Evolutionary conservation across 2,329 filamentous ascomycete species (phyloP), one percentile per base, ranked within the genome.

Genomic region (Fusarium stilboides): DNA sequence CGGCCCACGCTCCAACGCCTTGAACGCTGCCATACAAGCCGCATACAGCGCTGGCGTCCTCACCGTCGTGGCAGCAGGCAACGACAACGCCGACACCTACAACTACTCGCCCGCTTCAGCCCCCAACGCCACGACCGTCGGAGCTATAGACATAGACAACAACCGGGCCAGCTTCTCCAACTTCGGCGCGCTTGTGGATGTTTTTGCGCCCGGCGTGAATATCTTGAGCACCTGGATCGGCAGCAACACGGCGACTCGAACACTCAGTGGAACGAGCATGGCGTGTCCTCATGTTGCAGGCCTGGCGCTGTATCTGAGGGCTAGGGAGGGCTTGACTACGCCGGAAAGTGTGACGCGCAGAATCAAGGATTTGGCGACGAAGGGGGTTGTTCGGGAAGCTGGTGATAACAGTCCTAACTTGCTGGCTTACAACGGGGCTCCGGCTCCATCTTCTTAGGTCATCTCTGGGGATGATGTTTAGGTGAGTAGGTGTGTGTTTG

Each of bases 221-320:
- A 76, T 88, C 50, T 74, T 83, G 15, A 85, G 82, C 42, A 75
- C 87, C 3, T 87, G 81, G 80, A 82, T 81, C 53, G 79, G 80
- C 31, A 70, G 75, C 65, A 80, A 61, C 37, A 79, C 72, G 8
- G 81, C 85, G 24, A 84, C 76, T n/a, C 78, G 78, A 47, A 81
- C 74, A 28, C 81, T 88, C 71, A 85, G 82, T 15, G 89, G 89
- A 34, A 91, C 89, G 8, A 88, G 84, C 36, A 90, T 90, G 88
- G 86, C 88, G 3, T 80, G 83, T 5, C 88, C 89, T 1, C 88
- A 90, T 73, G 81, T 91, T 54, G 81, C 86, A 24, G 89, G 89
- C 14, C 76, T 91, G n/a, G 68, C 84, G 13, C 81, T 86, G n/a
- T 90, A 90, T 74, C 76, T 90, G 36, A 68, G 47, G 53, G 66